A percentile compares a stretch with the other conserved stretches of the same genome.
Conservation (phyloP, 2,329 filamentous ascomycete species). For the Clarireedia monteithiana region DNA sequence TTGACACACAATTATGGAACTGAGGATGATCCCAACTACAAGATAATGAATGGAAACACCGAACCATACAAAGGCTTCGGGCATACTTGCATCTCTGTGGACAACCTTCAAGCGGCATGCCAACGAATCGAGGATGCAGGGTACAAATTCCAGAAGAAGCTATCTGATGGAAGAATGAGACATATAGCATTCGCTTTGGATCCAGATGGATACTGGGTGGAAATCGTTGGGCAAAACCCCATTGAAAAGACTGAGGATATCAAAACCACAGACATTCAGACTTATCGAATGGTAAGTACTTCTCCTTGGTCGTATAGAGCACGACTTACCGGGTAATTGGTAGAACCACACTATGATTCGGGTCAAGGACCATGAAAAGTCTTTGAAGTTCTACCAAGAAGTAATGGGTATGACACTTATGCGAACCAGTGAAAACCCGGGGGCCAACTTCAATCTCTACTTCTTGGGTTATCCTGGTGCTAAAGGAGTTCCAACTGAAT, state of each 20-base stretch:
- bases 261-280: constrained; percentile 62
- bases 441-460: constrained; percentile 78
- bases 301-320: no score
- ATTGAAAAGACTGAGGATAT: constrained; percentile 65
- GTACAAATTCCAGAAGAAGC: constrained; percentile 91
- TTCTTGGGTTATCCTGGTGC: constrained; percentile 73
- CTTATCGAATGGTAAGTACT: constrained; percentile 59
- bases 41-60: constrained; percentile 80
- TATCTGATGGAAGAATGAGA: constrained; percentile 79
- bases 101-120: constrained; percentile 84
- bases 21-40: constrained; percentile 74
- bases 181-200: constrained; percentile 87
- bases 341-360: constrained; percentile 92
- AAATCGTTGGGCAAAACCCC: constrained; percentile 66
- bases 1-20: constrained; percentile 82
- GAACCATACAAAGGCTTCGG: constrained; percentile 67
- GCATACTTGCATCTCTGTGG: constrained; percentile 76
- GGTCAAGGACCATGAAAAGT: constrained; percentile 72
- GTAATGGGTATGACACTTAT: constrained; percentile 81
- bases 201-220: constrained; percentile 80
- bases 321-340: constrained; percentile 8
- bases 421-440: constrained; percentile 61
- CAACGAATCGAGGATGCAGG: constrained; percentile 82
- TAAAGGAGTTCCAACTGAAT: constrained; percentile 44
- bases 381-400: constrained; percentile 75